Evolutionary conservation across 2,329 filamentous ascomycete species (phyloP).

Genomic region (Trichophaea hybrida): DNA sequence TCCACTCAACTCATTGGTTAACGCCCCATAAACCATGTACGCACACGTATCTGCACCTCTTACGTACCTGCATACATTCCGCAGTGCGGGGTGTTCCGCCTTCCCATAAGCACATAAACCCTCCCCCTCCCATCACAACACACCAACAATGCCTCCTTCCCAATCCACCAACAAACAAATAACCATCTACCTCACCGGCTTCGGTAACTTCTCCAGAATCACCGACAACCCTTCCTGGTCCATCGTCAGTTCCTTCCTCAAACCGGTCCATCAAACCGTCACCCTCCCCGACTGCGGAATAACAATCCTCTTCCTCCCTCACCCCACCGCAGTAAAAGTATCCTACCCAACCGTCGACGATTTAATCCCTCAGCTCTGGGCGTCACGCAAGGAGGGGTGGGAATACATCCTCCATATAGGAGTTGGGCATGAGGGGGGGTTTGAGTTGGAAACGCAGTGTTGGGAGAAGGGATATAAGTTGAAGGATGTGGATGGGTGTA

Average conservation of each 20-base stretch:
- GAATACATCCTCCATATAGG: slow-evolving; percentile 3
- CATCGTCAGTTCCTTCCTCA: neutral
- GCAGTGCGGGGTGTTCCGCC: no score
- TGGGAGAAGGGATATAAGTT: neutral
- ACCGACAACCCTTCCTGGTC: neutral
- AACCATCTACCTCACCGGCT: neutral
- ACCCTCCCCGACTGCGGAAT: neutral
- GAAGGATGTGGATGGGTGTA: slow-evolving; percentile 4
- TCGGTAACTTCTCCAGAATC: neutral
- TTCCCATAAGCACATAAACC: neutral
- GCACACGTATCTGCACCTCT: no score
- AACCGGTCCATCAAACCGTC: neutral
- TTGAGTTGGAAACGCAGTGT: neutral
- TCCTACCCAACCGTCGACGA: neutral
- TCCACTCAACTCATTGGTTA: no score
- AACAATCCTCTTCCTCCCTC: neutral
- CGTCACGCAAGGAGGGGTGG: neutral
- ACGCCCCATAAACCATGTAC: no score
- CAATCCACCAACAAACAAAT: neutral
- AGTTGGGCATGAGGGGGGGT: neutral
- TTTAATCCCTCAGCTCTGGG: neutral
- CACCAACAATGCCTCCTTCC: neutral
- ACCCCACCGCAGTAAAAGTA: neutral
- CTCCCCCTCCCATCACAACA: neutral
- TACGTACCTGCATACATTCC: no score